Evolutionary conservation across 106 monocot genomes (phyloP).

Genomic region (Posidonia australis): DNA sequence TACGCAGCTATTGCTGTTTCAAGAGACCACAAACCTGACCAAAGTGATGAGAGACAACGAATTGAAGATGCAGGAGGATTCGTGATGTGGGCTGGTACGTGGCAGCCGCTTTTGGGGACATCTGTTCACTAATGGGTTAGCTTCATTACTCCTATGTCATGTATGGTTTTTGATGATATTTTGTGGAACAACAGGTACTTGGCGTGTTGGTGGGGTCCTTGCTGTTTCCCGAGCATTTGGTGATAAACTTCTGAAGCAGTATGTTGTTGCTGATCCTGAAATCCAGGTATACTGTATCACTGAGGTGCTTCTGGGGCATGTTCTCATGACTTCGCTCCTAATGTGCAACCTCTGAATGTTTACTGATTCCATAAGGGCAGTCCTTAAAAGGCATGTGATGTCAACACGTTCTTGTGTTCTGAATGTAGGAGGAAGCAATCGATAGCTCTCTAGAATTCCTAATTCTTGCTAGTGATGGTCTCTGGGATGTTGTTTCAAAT

Average conservation of each 20-base stretch:
- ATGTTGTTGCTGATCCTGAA: conserved; percentile 80
- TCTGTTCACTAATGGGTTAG: no score
- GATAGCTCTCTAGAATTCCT: conserved; percentile 91
- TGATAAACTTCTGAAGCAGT: conserved; percentile 69
- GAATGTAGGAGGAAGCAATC: conserved; percentile 57
- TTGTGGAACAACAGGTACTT: conserved; percentile 47
- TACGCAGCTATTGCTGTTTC: conserved; percentile 84
- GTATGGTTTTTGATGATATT: background rate
- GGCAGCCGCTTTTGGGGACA: background rate
- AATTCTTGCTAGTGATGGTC: conserved; percentile 91
- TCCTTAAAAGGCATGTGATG: background rate
- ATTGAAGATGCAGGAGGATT: conserved; percentile 92
- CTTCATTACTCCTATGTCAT: background rate
- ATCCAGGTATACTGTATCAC: conserved; percentile 38
- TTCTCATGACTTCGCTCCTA: background rate
- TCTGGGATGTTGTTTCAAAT: conserved; percentile 95
- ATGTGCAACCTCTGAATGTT: background rate
- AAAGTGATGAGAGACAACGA: conserved; percentile 66
- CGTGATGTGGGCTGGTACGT: conserved; percentile 91
- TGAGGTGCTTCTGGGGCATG: background rate
- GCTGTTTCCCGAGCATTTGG: conserved; percentile 93
- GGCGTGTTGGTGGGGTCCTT: conserved; percentile 85
- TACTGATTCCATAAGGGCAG: background rate
- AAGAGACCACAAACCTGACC: conserved; percentile 86
- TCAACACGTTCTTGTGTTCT: background rate